Evolutionary conservation across 2,329 filamentous ascomycete species (phyloP).

Genomic region (Botrytis elliptica): DNA sequence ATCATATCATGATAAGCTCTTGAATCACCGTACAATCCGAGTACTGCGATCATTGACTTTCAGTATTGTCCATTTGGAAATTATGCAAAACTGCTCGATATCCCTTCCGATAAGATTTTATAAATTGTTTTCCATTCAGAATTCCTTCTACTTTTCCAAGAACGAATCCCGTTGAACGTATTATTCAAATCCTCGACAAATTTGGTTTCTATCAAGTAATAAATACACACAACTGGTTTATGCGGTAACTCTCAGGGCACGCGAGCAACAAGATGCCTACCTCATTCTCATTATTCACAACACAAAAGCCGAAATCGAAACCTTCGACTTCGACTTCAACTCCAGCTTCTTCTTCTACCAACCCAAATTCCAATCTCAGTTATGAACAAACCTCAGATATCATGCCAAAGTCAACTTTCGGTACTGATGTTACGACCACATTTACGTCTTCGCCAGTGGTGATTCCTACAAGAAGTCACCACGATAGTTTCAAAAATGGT

Average conservation of each 20-base stretch:
- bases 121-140: neutral
- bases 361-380: neutral
- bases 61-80: neutral
- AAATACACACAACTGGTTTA: constrained; percentile 14
- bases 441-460: constrained; percentile 16
- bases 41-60: neutral
- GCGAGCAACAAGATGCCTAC: constrained; percentile 21
- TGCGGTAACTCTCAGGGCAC: constrained; percentile 19
- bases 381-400: constrained; percentile 8
- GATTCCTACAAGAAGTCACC: constrained; percentile 34
- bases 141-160: neutral
- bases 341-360: neutral
- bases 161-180: constrained; percentile 11
- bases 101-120: constrained; percentile 5
- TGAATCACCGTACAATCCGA: neutral
- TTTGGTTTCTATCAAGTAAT: constrained; percentile 22
- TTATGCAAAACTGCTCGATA: constrained; percentile 1
- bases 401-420: constrained; percentile 11
- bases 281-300: constrained; percentile 17
- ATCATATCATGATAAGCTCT: constrained; percentile 14
- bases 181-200: constrained; percentile 11
- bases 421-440: neutral
- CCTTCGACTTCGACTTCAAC: constrained; percentile 4
- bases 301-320: constrained; percentile 11
- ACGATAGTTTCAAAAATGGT: constrained; percentile 29